A percentile compares a stretch with the other conserved stretches of the same genome.
These are phyloP conservation scores for Carallia pectinifolia DNA, from an alignment of 345 rosid genomes.

Conservation along the genomic window DNA sequence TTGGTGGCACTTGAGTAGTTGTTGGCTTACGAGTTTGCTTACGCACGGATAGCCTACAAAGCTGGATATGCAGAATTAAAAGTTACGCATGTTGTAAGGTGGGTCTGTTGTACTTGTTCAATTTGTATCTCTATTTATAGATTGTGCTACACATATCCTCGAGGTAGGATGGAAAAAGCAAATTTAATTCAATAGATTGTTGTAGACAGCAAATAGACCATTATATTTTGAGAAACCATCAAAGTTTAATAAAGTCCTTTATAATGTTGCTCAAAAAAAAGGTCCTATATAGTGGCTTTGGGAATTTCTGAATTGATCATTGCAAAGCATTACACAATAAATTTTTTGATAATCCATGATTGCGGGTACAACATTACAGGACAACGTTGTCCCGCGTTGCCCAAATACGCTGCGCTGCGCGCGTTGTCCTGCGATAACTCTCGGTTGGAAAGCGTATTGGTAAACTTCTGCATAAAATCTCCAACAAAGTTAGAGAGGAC, in stretches of 20 bases:
- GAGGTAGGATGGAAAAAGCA: neutral
- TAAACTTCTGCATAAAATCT: too few relatives aligned
- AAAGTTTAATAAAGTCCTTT: neutral
- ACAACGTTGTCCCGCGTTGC: too few relatives aligned
- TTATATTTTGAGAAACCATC: neutral
- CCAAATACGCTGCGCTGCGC: too few relatives aligned
- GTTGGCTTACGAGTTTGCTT: neutral
- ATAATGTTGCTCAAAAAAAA: neutral
- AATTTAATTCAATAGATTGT: neutral
- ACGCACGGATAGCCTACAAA: neutral
- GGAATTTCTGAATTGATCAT: neutral
- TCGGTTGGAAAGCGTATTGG: too few relatives aligned
- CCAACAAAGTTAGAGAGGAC: too few relatives aligned
- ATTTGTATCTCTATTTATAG: neutral
- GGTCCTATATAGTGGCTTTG: neutral
- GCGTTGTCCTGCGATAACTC: too few relatives aligned
- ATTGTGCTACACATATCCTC: neutral
- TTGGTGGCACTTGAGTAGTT: conserved; percentile 8
- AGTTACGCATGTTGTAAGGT: neutral
- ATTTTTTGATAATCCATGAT: too few relatives aligned
- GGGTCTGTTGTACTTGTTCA: neutral
- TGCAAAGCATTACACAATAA: too few relatives aligned
- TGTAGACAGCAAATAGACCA: neutral
- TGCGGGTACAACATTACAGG: too few relatives aligned
- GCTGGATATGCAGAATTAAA: neutral